Conservation (phyloP, 257 asterid genomes). For the Primulina tabacum region DNA sequence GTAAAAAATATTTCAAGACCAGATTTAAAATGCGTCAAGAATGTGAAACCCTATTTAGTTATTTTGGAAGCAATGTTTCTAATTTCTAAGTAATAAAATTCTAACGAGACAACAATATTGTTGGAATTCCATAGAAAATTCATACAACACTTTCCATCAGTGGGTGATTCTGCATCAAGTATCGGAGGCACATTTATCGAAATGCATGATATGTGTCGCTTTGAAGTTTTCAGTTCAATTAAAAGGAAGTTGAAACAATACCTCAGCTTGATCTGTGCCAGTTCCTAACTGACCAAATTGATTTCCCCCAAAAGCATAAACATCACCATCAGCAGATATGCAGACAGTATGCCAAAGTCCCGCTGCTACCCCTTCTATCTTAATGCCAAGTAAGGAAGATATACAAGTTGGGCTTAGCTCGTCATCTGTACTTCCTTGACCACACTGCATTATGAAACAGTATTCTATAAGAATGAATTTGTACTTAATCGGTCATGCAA, state of each 20-base stretch:
- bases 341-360: constrained; percentile 98
- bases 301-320: constrained; percentile 93
- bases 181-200: no score
- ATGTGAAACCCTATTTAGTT: not conserved
- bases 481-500: constrained; percentile 2
- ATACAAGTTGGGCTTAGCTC: constrained; percentile 87
- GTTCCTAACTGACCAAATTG: constrained; percentile 99
- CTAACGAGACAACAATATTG: not conserved
- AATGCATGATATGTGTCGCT: not conserved
- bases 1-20: not conserved
- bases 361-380: constrained; percentile 83
- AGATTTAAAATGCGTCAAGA: constrained; percentile 12
- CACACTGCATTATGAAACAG: constrained; percentile 61
- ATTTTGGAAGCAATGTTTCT: not conserved
- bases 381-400: constrained; percentile 89
- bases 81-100: not conserved
- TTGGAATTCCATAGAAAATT: not conserved
- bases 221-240: constrained; percentile 7
- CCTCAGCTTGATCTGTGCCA: constrained; percentile 93
- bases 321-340: constrained; percentile 92
- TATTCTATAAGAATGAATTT: not conserved
- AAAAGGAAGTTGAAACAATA: constrained; percentile 27
- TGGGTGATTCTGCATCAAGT: not conserved
- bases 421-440: constrained; percentile 98
- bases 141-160: not conserved